phyloP scores from a whole-genome alignment of 1,284 basidiomycete genomes.

The Pyrrhoderma noxium region DNA sequence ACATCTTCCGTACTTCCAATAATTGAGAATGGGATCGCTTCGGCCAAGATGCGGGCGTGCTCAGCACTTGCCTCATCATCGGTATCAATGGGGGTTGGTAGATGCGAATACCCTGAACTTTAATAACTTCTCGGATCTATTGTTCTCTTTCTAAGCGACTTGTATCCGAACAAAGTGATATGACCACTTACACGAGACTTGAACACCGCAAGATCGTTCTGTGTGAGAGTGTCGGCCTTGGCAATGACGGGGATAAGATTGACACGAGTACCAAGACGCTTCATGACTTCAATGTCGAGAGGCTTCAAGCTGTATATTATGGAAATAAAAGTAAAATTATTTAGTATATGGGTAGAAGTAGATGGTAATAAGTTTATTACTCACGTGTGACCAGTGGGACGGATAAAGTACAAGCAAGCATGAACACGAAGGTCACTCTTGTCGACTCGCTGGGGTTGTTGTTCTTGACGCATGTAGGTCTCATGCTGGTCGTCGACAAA shows the following conservation, averaged over 20 bases:
- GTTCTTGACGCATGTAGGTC: constrained; percentile 98
- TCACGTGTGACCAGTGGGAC: constrained; percentile 93
- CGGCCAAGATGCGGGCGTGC: constrained; percentile 79
- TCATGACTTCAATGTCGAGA: constrained; percentile 99
- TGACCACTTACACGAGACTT: constrained; percentile 75
- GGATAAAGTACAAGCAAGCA: constrained; percentile 96
- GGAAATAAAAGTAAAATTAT: neutral
- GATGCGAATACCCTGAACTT: constrained; percentile 88
- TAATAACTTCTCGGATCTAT: constrained; percentile 85
- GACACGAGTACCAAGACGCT: constrained; percentile 90
- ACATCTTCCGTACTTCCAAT: constrained; percentile 97
- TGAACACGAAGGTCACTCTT: constrained; percentile 96
- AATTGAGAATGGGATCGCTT: constrained; percentile 97
- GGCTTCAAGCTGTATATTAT: constrained; percentile 74
- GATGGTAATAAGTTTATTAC: constrained; percentile 25
- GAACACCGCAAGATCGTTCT: constrained; percentile 85
- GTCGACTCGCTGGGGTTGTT: constrained; percentile 89
- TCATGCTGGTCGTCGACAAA: constrained; percentile 99
- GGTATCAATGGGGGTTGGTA: constrained; percentile 90
- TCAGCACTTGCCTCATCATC: constrained; percentile 89
- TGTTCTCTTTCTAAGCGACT: constrained; percentile 6
- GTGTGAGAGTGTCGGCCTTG: constrained; percentile 95
- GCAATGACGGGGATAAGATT: constrained; percentile 98
- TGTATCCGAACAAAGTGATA: constrained; percentile 8
- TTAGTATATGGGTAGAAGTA: constrained; percentile 6